Evolutionary conservation across 148 eudicot genomes (phyloP), one percentile per base, ranked within the genome.

Genomic region (Tetragonia tetragonoides): DNA sequence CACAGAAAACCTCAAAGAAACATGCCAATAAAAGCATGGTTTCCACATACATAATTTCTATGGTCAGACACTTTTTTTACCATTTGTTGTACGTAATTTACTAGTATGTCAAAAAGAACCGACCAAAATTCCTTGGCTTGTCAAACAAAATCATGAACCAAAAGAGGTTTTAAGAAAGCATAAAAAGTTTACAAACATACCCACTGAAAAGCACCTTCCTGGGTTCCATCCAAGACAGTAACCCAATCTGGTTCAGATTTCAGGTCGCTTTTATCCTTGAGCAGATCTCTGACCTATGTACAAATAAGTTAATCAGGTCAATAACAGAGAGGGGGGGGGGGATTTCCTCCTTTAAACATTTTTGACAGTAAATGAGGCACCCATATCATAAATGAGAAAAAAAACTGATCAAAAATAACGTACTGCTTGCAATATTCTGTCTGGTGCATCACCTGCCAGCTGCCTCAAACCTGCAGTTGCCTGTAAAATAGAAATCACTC

Each of bases 201-300:
- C 98, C 99, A 95, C 79, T 91, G 97, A 85, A 87, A 95, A 83
- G 97, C 93, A 78, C 99, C 99, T 89, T 95, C 99, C 88, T 95
- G 97, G 68, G 84, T 87, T 73, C 99, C 98, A 86, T 95, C 99
- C 83, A 95, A 77, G 74, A 95, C 99, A 57, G 93, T 86, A 65
- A 93, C 95, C 87, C 93, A 88, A 73, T 85, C 90, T 61, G 86
- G 86, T 74, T 87, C 76, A 7, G 91, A 95, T 72, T 89, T 89
- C 61, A 95, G 81, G 46, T 80, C 74, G 86, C 98, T 88, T 80
- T 78, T 89, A 73, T 85, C 88, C 80, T 82, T 86, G 71, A 95
- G 86, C 82, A 88, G 84, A 72, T 86, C 89, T 74, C 88, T 89
- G 75, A 95, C 99, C 99, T 95, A 75, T 72, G 73, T 64, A 79